Evolutionary conservation across 495 filamentous ascomycete species (phyloP), one percentile per base, ranked within the genome.

Genomic region (Neurospora discreta): DNA sequence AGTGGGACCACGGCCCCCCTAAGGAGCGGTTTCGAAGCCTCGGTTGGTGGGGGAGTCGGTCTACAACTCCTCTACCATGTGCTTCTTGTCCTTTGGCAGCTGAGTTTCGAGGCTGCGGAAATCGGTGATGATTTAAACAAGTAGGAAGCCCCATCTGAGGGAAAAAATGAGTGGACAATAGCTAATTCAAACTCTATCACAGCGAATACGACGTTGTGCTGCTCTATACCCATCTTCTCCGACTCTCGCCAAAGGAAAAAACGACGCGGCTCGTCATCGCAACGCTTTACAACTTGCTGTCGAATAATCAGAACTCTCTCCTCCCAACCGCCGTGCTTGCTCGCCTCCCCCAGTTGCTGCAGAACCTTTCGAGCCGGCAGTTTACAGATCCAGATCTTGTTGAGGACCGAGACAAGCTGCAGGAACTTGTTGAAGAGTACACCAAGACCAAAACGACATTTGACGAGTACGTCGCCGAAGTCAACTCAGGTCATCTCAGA

Each of bases 381-480:
- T 85, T 97, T 71, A 91, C 92, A 68, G 95, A 99, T 80, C 87
- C 89, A 41, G 95, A 99, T 78, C 88, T 98, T 39, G 87, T 92
- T 36, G 93, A 97, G 74, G 95, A 99, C 79, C 87, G 98, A 15
- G 85, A 88, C 70, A 84, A 83, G 26, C 85, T 99, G 16, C 90
- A 85, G 30, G 89, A 91, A 52, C 90, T 94, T 82, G 84, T 98
- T 81, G 93, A 96, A 30, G 94, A 95, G 68, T 98, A 98, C 80
- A 95, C 94, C 74, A 93, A 92, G 79, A 95, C 93, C 43, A 96
- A 98, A 83, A 99, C 96, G 6, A 99, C 95, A 0, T 96, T 99
- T 75, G 95, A 97, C 81, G 90, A 97, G 78, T 99, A 99, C 80
- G 91, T 93, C 15, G 90, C 91, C 58, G 95, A 99, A 82, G 84